Conservation (phyloP, 768 basidiomycete species). For the Lactarius quietus region DNA sequence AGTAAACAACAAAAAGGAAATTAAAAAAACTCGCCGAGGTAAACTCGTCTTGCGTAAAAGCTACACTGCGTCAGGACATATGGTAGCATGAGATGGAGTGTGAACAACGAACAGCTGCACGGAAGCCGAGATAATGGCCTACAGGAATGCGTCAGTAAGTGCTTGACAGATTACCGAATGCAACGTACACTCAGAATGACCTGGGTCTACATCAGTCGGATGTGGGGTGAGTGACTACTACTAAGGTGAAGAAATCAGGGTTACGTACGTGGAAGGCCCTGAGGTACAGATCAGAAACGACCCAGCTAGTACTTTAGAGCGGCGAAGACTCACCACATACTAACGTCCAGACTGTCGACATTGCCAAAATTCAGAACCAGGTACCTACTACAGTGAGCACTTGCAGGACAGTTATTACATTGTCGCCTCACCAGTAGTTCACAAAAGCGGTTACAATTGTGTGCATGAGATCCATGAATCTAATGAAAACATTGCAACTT, state of each 20-base stretch:
- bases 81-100: background rate
- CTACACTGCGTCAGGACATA: background rate
- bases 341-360: conserved; percentile 35
- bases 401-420: background rate
- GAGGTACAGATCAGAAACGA: background rate
- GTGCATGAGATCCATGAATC: conserved; percentile 44
- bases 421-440: conserved; percentile 42
- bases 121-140: background rate
- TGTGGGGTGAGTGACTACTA: conserved; percentile 25
- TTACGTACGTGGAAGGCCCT: conserved; percentile 28
- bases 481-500: conserved; percentile 15
- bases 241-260: conserved; percentile 25
- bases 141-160: no score
- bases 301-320: background rate
- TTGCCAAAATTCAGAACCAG: conserved; percentile 45
- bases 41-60: conserved; percentile 11
- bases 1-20: background rate
- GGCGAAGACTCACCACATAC: conserved; percentile 40
- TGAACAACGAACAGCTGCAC: conserved; percentile 1
- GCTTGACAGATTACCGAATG: background rate
- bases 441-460: conserved; percentile 42
- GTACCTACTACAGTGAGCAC: conserved; percentile 36
- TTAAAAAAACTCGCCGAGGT: background rate
- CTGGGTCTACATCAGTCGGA: background rate
- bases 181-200: background rate